phyloP scores from a whole-genome alignment of 202 grass and related monocot species.

The Zoysia matrella region DNA sequence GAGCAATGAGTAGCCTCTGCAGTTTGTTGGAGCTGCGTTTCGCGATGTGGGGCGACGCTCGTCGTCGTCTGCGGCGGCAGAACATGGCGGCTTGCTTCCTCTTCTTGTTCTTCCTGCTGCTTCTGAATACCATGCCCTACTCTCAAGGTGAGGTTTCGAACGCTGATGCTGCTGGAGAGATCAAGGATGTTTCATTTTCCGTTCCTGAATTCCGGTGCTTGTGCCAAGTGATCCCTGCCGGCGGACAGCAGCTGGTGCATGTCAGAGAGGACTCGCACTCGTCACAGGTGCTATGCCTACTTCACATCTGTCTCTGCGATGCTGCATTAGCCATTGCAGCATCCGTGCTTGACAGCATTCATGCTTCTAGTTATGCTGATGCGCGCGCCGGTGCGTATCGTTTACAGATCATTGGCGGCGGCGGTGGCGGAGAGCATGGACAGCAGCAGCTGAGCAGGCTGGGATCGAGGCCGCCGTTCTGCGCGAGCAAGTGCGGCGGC shows the following conservation, averaged over 20 bases:
- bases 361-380: background rate
- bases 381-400: background rate
- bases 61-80: background rate
- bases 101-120: conserved; percentile 16
- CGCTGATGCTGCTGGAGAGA: background rate
- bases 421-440: background rate
- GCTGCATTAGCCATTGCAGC: background rate
- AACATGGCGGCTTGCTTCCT: background rate
- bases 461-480: conserved; percentile 71
- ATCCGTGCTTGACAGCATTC: background rate
- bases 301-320: background rate
- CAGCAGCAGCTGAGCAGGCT: conserved; percentile 9
- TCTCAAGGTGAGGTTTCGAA: conserved; percentile 8
- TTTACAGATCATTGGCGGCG: conserved; percentile 6
- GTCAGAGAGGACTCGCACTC: background rate
- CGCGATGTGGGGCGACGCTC: conserved; percentile 34
- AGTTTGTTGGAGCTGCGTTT: background rate
- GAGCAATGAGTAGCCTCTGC: background rate
- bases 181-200: background rate
- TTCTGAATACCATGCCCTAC: background rate
- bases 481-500: conserved; percentile 48
- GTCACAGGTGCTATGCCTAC: background rate
- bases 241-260: background rate
- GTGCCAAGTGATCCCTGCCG: background rate
- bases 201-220: background rate